Percentiles rank a stretch among this genome's conserved stretches.
These are phyloP conservation scores for Chaetoceros tenuissimus DNA, from an alignment of 108 stramenopile species.

Conservation along the genomic window DNA sequence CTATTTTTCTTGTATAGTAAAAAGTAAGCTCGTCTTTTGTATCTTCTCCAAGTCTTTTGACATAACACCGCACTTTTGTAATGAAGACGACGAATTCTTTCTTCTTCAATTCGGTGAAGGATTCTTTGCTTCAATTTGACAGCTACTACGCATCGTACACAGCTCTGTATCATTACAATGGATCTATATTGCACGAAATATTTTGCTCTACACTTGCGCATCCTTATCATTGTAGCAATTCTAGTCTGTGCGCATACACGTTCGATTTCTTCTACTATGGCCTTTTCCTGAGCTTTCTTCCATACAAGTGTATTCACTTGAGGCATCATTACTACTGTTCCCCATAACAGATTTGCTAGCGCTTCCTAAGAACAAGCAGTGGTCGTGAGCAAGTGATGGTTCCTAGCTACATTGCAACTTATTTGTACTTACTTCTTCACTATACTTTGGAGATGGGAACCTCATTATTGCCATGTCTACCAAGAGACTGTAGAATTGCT, in stretches of 20 bases:
- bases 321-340: conserved; percentile 31
- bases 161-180: conserved; percentile 12
- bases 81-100: conserved; percentile 7
- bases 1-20: background rate
- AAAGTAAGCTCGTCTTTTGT: background rate
- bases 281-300: conserved; percentile 40
- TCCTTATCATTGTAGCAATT: conserved; percentile 27
- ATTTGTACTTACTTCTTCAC: background rate
- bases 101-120: conserved; percentile 11
- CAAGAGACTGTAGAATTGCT: conserved; percentile 19
- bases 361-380: background rate
- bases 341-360: conserved; percentile 16
- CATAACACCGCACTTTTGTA: conserved; percentile 12
- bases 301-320: conserved; percentile 41
- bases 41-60: conserved; percentile 24
- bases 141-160: conserved; percentile 14
- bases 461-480: conserved; percentile 31
- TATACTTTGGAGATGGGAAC: conserved; percentile 12
- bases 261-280: conserved; percentile 25
- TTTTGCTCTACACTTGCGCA: conserved; percentile 1
- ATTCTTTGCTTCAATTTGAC: conserved; percentile 11
- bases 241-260: conserved; percentile 35
- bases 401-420: background rate
- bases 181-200: conserved; percentile 13
- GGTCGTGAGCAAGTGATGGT: background rate